These are phyloP conservation scores for Sugiyamaella sp. DNA, from an alignment of 1,139 yeast genomes.

Conservation along the genomic window DNA sequence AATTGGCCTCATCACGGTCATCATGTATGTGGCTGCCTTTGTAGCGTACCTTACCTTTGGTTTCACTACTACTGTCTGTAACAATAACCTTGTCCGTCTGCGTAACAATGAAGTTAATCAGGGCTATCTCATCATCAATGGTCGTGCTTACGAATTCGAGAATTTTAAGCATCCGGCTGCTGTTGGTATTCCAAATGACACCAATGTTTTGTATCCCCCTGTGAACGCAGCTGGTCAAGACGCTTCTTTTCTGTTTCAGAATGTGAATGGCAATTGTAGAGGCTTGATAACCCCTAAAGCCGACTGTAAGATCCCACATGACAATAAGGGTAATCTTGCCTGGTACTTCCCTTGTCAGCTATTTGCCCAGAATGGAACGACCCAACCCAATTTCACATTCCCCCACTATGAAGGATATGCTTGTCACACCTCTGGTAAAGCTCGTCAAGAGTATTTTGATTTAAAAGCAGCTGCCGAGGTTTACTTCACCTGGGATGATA, in stretches of 20 bases:
- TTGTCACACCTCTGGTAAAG: conserved; percentile 76
- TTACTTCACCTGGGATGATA: conserved; percentile 88
- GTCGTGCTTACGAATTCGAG: conserved; percentile 74
- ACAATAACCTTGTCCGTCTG: conserved; percentile 53
- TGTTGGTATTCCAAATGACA: conserved; percentile 67
- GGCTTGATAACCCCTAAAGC: conserved; percentile 75
- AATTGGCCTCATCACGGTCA: conserved; percentile 78
- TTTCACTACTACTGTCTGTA: conserved; percentile 83
- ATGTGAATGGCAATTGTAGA: conserved; percentile 92
- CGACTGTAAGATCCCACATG: conserved; percentile 69
- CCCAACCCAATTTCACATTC: conserved; percentile 59
- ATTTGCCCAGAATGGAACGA: conserved; percentile 68
- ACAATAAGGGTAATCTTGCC: conserved; percentile 59
- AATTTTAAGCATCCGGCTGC: conserved; percentile 78
- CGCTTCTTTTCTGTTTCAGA: conserved; percentile 87
- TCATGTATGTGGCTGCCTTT: conserved; percentile 70
- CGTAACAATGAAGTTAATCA: conserved; percentile 58
- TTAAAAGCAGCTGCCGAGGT: conserved; percentile 72
- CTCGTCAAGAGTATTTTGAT: conserved; percentile 68
- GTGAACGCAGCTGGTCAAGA: conserved; percentile 87
- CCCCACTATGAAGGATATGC: conserved; percentile 73
- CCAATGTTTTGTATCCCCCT: conserved; percentile 82
- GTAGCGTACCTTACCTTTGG: conserved; percentile 92
- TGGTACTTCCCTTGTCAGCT: conserved; percentile 96
- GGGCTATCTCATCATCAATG: conserved; percentile 76